phyloP scores from a whole-genome alignment of 2,329 filamentous ascomycete species.

The Epichloe brachyelytri region DNA sequence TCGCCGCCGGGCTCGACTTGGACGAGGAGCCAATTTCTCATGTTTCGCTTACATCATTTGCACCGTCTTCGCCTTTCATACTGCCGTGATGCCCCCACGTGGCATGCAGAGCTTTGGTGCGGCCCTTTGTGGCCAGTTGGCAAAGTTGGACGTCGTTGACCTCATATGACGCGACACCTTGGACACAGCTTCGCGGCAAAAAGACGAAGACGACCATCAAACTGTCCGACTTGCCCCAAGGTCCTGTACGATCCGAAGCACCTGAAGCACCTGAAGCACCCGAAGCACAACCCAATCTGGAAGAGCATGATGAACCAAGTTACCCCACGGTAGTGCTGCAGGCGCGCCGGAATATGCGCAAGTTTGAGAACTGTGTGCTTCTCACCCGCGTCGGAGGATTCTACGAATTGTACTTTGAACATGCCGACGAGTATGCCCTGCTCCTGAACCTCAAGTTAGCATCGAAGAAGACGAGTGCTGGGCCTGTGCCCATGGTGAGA shows the following conservation, averaged over 20 bases:
- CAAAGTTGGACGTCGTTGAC: not conserved
- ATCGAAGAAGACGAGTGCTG: conserved; percentile 64
- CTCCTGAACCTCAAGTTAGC: conserved; percentile 80
- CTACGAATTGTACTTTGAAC: conserved; percentile 95
- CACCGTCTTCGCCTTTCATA: conserved; percentile 3
- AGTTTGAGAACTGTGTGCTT: conserved; percentile 80
- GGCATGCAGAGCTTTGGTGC: not conserved
- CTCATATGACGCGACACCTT: not conserved
- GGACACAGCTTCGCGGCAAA: conserved; percentile 29
- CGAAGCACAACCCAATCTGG: conserved; percentile 14
- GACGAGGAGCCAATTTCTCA: not conserved
- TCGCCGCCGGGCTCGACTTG: not conserved
- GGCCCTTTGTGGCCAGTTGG: not conserved
- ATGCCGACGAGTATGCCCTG: conserved; percentile 80
- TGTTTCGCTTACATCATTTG: conserved; percentile 8
- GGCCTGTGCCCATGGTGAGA: conserved; percentile 71
- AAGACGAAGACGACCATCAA: conserved; percentile 41
- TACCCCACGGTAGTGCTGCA: conserved; percentile 88
- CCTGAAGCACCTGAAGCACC: not conserved
- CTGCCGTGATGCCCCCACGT: not conserved
- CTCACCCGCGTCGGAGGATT: conserved; percentile 89
- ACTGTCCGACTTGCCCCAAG: conserved; percentile 45
- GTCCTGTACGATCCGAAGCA: conserved; percentile 22
- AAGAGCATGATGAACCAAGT: conserved; percentile 33
- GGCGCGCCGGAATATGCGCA: conserved; percentile 77